Base-by-base conservation (phyloP, 805 yeast species). In the Debaryomyces hansenii region DNA sequence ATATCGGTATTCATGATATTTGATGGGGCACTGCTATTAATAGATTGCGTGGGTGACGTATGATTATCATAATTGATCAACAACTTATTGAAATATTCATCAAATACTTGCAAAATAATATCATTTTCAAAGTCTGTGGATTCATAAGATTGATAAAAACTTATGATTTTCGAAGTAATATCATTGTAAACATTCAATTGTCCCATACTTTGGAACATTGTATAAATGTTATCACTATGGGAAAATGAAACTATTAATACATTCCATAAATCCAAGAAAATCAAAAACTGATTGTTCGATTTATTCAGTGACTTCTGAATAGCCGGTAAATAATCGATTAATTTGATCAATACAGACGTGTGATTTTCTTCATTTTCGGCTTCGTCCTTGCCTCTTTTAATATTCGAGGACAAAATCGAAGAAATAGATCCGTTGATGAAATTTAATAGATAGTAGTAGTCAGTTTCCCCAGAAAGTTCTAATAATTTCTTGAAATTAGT, bases 351-450 rank as follows among this genome's bases (percentile, higher is more conserved):
- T 5, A 55, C 52, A 8, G 50, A 32, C 6, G 59, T 44, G 36
- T 52, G 41, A 16, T 52, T 29, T 35, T 50, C 51, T 14, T 48
- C 54, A n/a, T 5, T 39, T 27, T 28, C 21, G 8, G 5, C 4
- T 28, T 18, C 34, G 16, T 31, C 34, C 8, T 48, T 43, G 1
- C 54, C 48, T 14, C 54, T 42, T 37, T 57, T 60, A 9, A 48
- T 47, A 6, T 62, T 70, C 31, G 55, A 60, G 7, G 59, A 40
- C 32, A 63, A 61, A 6, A 74, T 61, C 34, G 56, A 45, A 3
- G 57, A 45, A 1, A 74, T 56, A 4, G 70, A 55, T 1, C 84
- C 84, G 39, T 64, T 53, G 1, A 80, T 53, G 32, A 78, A 59
- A 9, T 67, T 59, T 18, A 80, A 52, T 14, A 79, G 38, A 20